Evolutionary conservation across 768 basidiomycete genomes (phyloP).

Genomic region (Lactarius trivialis): DNA sequence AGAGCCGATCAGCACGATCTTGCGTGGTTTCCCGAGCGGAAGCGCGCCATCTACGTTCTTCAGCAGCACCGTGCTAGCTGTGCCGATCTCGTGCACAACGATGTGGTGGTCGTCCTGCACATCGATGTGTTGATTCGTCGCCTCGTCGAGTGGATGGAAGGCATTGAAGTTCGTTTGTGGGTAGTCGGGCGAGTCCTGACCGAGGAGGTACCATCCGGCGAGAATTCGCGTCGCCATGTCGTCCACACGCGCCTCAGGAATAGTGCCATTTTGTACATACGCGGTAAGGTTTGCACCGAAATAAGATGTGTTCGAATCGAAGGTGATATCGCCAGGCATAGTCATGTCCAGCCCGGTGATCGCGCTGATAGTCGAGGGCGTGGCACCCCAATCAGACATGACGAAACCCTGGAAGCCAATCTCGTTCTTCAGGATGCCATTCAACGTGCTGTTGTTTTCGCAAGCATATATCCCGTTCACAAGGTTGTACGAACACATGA

Average conservation of each 20-base stretch:
- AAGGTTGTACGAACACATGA: conserved; percentile 76
- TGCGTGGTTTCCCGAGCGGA: conserved; percentile 54
- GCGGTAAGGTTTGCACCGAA: conserved; percentile 64
- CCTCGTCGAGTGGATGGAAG: conserved; percentile 44
- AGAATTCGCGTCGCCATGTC: conserved; percentile 83
- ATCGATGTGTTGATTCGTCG: conserved; percentile 54
- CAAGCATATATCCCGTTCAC: conserved; percentile 70
- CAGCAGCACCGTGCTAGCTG: conserved; percentile 66
- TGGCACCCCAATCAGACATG: conserved; percentile 71
- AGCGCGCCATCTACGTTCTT: conserved; percentile 59
- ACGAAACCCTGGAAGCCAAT: conserved; percentile 74
- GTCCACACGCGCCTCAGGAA: conserved; percentile 56
- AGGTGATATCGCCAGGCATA: conserved; percentile 55
- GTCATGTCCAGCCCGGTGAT: conserved; percentile 57
- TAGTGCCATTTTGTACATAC: conserved; percentile 65
- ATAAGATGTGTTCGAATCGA: conserved; percentile 42
- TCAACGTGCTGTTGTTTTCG: conserved; percentile 63
- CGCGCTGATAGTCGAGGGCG: conserved; percentile 53
- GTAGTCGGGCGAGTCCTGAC: conserved; percentile 56
- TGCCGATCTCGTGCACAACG: conserved; percentile 65
- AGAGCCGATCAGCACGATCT: conserved; percentile 53
- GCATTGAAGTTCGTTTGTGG: conserved; percentile 70
- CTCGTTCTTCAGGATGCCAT: conserved; percentile 70
- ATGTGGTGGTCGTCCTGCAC: conserved; percentile 64
- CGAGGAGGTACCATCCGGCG: conserved; percentile 60